Evolutionary conservation across 306 rosid genomes (phyloP).

Genomic region (Cicer pinnatifidum): DNA sequence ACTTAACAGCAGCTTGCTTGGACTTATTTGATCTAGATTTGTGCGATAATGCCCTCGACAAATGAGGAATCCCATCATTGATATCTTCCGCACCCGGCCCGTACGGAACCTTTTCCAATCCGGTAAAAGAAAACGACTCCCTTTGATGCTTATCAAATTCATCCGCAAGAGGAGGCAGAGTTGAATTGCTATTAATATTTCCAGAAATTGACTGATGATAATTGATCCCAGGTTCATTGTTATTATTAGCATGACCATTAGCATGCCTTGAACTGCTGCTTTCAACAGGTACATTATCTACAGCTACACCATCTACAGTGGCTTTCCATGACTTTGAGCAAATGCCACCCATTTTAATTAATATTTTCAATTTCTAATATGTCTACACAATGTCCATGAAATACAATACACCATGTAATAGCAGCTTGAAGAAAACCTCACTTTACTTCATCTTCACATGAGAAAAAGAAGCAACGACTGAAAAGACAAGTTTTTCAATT

Average conservation of each 20-base stretch:
- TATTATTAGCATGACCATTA: conserved; percentile 67
- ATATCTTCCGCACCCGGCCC: conserved; percentile 64
- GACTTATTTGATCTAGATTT: conserved; percentile 79
- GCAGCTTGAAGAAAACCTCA: conserved; percentile 31
- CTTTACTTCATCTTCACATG: conserved; percentile 19
- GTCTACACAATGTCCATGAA: conserved; percentile 57
- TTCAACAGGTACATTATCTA: conserved; percentile 59
- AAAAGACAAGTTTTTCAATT: conserved; percentile 41
- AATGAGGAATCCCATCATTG: conserved; percentile 87
- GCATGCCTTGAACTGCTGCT: conserved; percentile 49
- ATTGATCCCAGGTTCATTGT: conserved; percentile 48
- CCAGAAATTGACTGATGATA: conserved; percentile 56
- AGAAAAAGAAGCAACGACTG: conserved; percentile 43
- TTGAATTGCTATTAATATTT: conserved; percentile 53
- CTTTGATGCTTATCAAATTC: conserved; percentile 59
- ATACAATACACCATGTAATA: conserved; percentile 46
- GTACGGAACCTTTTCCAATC: conserved; percentile 54
- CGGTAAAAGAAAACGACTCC: conserved; percentile 67
- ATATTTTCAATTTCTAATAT: conserved; percentile 40
- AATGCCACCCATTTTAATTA: conserved; percentile 77
- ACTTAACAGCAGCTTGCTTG: conserved; percentile 81
- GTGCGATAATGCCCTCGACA: conserved; percentile 70
- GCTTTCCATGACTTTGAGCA: conserved; percentile 84
- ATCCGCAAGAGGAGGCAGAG: conserved; percentile 54
- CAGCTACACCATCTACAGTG: conserved; percentile 58